Conservation (phyloP, 352 stramenopile genomes). For the Pythium sukuiense region DNA sequence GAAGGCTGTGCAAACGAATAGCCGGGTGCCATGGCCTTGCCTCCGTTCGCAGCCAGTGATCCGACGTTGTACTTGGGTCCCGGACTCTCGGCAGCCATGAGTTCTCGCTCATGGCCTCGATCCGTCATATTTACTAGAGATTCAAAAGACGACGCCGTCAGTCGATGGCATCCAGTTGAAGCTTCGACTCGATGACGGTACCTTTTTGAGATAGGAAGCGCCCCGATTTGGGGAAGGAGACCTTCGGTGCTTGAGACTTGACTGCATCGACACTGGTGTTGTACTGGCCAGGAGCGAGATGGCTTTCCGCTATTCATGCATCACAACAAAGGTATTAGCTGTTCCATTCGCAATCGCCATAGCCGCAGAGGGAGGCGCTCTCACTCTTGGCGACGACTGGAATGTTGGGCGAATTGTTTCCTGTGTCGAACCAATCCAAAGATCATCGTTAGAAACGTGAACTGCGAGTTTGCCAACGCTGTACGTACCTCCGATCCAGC, state of each 20-base stretch:
- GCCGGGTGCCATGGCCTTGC: constrained; percentile 45
- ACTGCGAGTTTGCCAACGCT: no score
- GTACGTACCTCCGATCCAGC: constrained; percentile 69
- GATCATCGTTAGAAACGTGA: no score
- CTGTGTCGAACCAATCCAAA: constrained; percentile 2
- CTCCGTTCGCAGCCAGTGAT: constrained; percentile 49
- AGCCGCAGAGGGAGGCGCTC: neutral
- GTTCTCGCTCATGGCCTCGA: constrained; percentile 62
- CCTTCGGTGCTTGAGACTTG: constrained; percentile 58
- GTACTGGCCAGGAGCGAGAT: constrained; percentile 67
- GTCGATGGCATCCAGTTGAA: neutral
- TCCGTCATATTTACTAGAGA: constrained; percentile 64
- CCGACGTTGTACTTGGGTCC: constrained; percentile 85
- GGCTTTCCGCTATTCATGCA: constrained; percentile 39
- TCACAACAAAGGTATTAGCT: neutral
- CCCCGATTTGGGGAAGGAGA: constrained; percentile 77
- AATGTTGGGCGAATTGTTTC: constrained; percentile 24
- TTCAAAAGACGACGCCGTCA: neutral
- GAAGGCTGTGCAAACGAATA: constrained; percentile 70
- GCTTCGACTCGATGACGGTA: constrained; percentile 13
- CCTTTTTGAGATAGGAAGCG: constrained; percentile 85
- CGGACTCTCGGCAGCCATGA: constrained; percentile 75
- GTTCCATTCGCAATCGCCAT: neutral
- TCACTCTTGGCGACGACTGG: constrained; percentile 26
- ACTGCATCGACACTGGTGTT: constrained; percentile 66